Conservation (phyloP, 495 filamentous ascomycete genomes). For the Penicillium cinerascens region DNA sequence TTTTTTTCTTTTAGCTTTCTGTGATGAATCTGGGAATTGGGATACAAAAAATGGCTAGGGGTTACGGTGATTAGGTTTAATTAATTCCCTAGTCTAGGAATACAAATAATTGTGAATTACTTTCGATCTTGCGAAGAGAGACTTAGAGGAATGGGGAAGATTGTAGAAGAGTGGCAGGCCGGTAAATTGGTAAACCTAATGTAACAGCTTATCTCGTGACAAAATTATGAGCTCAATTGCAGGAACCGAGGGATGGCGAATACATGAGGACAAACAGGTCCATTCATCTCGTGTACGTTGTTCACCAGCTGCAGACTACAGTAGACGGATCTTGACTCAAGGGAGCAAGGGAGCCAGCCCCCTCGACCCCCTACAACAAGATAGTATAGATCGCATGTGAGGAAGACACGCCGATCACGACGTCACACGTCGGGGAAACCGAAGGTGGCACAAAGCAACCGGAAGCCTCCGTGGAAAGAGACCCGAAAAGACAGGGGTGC, state of each 20-base stretch:
- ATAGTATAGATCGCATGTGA: neutral
- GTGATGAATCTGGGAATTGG: neutral
- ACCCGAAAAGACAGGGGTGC: neutral
- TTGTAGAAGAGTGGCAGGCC: neutral
- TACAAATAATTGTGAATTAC: neutral
- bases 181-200: neutral
- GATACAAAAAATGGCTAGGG: neutral
- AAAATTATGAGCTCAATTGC: neutral
- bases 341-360: too few species aligned
- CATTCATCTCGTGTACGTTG: neutral
- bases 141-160: neutral
- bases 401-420: conserved; percentile 14
- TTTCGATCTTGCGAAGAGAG: neutral
- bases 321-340: neutral
- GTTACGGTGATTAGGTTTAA: neutral
- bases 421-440: conserved; percentile 6
- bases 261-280: neutral
- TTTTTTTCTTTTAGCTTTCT: neutral
- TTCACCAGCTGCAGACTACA: too few species aligned
- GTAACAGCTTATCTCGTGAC: neutral
- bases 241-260: neutral
- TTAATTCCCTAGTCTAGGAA: neutral
- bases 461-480: neutral
- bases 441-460: neutral
- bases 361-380: neutral